phyloP scores from a whole-genome alignment of 1,139 yeast genomes.

The Hansenula anomala region DNA sequence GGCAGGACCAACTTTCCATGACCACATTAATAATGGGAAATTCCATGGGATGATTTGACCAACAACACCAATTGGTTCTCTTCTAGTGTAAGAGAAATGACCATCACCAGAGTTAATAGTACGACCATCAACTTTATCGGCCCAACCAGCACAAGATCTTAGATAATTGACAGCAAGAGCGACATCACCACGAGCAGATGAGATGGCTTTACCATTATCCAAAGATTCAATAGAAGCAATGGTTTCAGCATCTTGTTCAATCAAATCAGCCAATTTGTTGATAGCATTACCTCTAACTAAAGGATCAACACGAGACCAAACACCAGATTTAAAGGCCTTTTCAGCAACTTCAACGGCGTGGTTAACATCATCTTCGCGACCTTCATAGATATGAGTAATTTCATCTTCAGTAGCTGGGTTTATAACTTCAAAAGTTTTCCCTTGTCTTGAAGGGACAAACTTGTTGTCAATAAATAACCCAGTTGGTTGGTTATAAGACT shows the following conservation, averaged over 20 bases:
- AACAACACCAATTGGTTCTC: constrained; percentile 58
- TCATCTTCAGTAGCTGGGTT: constrained; percentile 42
- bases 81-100: constrained; percentile 43
- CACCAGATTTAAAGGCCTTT: constrained; percentile 31
- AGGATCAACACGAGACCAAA: constrained; percentile 34
- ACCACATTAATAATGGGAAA: constrained; percentile 57
- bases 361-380: constrained; percentile 39
- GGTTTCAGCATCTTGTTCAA: constrained; percentile 51
- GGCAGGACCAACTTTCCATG: constrained; percentile 63
- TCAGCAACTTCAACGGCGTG: constrained; percentile 38
- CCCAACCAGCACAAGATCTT: constrained; percentile 68
- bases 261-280: constrained; percentile 50
- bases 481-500: constrained; percentile 44
- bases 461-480: constrained; percentile 41
- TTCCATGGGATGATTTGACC: constrained; percentile 67
- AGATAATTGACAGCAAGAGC: constrained; percentile 49
- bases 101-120: constrained; percentile 49
- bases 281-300: constrained; percentile 46
- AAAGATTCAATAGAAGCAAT: constrained; percentile 64
- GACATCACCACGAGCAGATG: constrained; percentile 47
- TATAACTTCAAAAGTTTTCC: constrained; percentile 36
- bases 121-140: constrained; percentile 63
- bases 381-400: constrained; percentile 37
- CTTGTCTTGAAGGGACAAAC: constrained; percentile 32
- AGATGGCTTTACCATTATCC: constrained; percentile 68